Percentiles rank a stretch among this genome's conserved stretches.
Conservation (phyloP, 345 rosid species). For the Lepidium aucheri region DNA sequence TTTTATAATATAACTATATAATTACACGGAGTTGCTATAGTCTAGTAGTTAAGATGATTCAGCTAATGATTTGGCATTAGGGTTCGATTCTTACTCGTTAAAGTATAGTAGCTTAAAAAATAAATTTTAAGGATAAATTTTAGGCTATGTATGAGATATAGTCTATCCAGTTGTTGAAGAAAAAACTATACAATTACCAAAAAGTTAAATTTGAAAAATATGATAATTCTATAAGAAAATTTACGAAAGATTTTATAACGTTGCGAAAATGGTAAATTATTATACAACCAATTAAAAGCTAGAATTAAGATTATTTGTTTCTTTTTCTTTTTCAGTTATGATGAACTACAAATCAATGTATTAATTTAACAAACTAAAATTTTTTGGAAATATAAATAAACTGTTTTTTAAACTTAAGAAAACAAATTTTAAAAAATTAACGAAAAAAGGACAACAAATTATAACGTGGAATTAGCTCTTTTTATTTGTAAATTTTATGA, state of each 20-base stretch:
- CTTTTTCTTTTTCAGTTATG: neutral
- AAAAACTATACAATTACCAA: neutral
- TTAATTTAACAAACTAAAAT: neutral
- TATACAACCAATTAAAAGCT: neutral
- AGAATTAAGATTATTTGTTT: neutral
- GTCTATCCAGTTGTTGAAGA: too few relatives aligned
- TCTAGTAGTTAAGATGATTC: too few relatives aligned
- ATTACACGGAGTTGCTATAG: too few relatives aligned
- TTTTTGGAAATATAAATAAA: too few relatives aligned
- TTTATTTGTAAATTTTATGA: neutral
- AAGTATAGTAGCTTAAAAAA: too few relatives aligned
- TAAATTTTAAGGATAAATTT: too few relatives aligned
- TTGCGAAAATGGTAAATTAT: neutral
- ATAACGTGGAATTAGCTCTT: neutral
- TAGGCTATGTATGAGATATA: too few relatives aligned
- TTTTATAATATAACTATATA: neutral
- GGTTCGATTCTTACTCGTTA: too few relatives aligned
- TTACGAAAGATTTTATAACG: neutral
- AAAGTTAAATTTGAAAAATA: neutral
- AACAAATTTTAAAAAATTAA: too few relatives aligned
- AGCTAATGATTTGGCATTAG: too few relatives aligned
- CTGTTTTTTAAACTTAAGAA: too few relatives aligned
- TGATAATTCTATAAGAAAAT: neutral
- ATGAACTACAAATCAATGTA: neutral
- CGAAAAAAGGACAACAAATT: too few relatives aligned